A percentile compares a stretch with the other conserved stretches of the same genome.
Conservation (phyloP, 805 yeast species). For the Metschnikowia vanudenii region DNA sequence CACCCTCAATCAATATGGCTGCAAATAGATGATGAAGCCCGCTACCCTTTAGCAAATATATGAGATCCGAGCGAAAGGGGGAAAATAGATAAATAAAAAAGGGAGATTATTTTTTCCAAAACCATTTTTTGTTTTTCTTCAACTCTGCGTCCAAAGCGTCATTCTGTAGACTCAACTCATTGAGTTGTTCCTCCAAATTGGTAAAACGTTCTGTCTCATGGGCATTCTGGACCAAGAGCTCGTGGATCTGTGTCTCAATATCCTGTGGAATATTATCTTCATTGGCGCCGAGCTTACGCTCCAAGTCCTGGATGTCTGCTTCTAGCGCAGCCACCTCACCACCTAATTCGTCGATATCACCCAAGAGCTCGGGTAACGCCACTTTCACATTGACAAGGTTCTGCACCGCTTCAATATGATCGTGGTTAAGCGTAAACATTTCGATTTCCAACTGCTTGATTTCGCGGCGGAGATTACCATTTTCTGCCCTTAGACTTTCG, state of each 20-base stretch:
- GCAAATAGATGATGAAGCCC: no score
- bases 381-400: slow-evolving; percentile 81
- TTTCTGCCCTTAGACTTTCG: slow-evolving; percentile 55
- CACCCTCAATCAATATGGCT: no score
- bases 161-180: slow-evolving; percentile 27
- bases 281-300: slow-evolving; percentile 30
- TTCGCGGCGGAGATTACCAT: slow-evolving; percentile 71
- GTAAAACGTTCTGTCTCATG: slow-evolving; percentile 39
- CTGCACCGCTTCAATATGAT: slow-evolving; percentile 84
- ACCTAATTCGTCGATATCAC: slow-evolving; percentile 65
- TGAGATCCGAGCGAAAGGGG: no score
- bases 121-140: slow-evolving; percentile 31
- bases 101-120: slow-evolving; percentile 14
- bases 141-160: slow-evolving; percentile 25
- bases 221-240: slow-evolving; percentile 37
- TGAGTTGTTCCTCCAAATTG: slow-evolving; percentile 37
- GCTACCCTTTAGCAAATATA: not conserved
- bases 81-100: slow-evolving; percentile 6
- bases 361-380: slow-evolving; percentile 67
- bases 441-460: slow-evolving; percentile 70
- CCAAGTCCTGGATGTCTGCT: slow-evolving; percentile 40
- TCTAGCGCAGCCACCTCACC: slow-evolving; percentile 38
- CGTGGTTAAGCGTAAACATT: slow-evolving; percentile 67
- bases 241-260: slow-evolving; percentile 37
- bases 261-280: slow-evolving; percentile 32